A percentile compares a stretch with the other conserved stretches of the same genome.
phyloP scores from a whole-genome alignment of 192 early-diverging fungal genomes.

The Dispira parvispora region DNA sequence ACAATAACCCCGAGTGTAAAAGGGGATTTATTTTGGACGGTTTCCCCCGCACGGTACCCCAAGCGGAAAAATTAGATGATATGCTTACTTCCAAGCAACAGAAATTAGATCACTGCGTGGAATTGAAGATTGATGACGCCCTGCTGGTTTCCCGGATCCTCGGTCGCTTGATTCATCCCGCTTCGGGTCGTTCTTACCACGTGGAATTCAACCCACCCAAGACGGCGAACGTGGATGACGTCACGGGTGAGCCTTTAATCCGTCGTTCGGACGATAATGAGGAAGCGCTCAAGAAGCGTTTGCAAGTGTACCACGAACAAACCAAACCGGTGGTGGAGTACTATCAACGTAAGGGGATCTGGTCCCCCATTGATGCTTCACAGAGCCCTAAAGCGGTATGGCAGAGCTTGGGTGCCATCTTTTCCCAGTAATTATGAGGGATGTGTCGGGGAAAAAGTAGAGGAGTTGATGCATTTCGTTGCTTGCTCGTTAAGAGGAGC shows the following conservation, averaged over 20 bases:
- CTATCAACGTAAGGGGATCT: conserved; percentile 89
- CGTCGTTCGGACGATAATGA: conserved; percentile 97
- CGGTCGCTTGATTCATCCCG: conserved; percentile 86
- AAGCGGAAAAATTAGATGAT: conserved; percentile 95
- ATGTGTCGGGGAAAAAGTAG: no score
- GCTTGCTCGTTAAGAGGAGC: no score
- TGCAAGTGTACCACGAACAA: conserved; percentile 69
- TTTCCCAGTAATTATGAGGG: conserved; percentile 27
- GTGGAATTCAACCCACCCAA: conserved; percentile 93
- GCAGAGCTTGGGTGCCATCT: conserved; percentile 77
- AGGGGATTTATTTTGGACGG: conserved; percentile 99
- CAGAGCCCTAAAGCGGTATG: conserved; percentile 80
- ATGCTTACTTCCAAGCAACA: conserved; percentile 73
- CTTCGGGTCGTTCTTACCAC: conserved; percentile 93
- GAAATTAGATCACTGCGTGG: conserved; percentile 79
- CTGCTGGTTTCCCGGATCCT: conserved; percentile 92
- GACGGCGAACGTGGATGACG: conserved; percentile 74
- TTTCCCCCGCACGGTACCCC: conserved; percentile 94
- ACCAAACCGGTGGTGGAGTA: conserved; percentile 70
- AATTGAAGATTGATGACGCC: conserved; percentile 85
- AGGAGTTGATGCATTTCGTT: no score
- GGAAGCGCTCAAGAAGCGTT: conserved; percentile 78
- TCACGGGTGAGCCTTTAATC: conserved; percentile 94
- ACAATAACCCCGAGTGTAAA: conserved; percentile 86
- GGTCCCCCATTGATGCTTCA: conserved; percentile 81